Evolutionary conservation across 192 early-diverging fungal species (phyloP), one percentile per base, ranked within the genome.

Genomic region (Linnemannia zychae): DNA sequence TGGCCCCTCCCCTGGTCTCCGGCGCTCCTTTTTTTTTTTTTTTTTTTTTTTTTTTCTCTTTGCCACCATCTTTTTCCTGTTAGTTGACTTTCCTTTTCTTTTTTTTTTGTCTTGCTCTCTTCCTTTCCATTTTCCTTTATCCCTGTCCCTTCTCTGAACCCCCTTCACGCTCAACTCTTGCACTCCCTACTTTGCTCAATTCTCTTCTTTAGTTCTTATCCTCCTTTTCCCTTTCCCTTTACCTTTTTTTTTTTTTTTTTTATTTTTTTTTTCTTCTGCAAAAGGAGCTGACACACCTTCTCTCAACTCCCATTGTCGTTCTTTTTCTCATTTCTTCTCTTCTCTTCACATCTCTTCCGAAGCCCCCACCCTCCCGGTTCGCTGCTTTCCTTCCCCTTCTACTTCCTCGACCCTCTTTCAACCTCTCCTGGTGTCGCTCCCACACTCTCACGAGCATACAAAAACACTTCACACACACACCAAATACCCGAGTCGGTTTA

Each of bases 31-130:
- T 7, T 71, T 24, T 0, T 40, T 28, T 20, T 70, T 20, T 57
- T 15, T 16, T 47, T 22, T 57, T 46, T 36, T 72, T 34, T 18
- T 4, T 46, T 47, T n/a, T 63, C 34, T 37, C 44, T 37, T 71
- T 69, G 44, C 24, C n/a, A 20, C 73, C 74, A 67, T 49, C 36
- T 37, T 74, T 31, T 53, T 34, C 7, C 34, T 75, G 36, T 72
- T 28, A 4, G 37, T 75, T 24, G 57, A 20, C 60, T 17, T 60
- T n/a, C 24, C 60, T 18, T 11, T 48, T 66, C n/a, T 40, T 75
- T 28, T 63, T 49, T 66, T 47, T 11, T 5, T 33, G 31, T n/a
- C 38, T 71, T 15, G n/a, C n/a, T n/a, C n/a, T n/a, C 12, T 53
- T 53, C 28, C n/a, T 65, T 70, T 48, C 46, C 18, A 63, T 71